phyloP scores from a whole-genome alignment of 345 rosid species.

The Hirschfeldia incana region DNA sequence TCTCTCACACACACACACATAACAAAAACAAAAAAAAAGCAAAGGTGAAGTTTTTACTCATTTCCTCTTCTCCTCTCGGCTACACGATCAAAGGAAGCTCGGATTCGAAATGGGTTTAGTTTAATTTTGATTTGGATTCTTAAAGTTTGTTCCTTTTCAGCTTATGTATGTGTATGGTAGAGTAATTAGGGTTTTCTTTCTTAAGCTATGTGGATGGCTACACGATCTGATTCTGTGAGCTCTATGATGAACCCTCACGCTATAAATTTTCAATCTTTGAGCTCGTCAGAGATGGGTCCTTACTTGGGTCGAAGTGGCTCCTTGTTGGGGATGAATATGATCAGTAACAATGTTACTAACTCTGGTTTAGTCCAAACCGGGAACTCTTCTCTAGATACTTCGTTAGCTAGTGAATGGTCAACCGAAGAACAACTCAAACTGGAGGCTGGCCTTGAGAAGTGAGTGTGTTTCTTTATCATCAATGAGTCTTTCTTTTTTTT shows the following conservation, averaged over 20 bases:
- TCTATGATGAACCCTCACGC: background rate
- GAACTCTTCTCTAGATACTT: constrained; percentile 58
- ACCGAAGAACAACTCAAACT: constrained; percentile 66
- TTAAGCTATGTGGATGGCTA: constrained; percentile 53
- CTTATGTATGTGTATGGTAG: constrained; percentile 2
- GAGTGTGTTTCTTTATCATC: constrained; percentile 18
- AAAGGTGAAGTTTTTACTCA: constrained; percentile 11
- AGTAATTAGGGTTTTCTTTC: constrained; percentile 2
- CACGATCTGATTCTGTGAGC: constrained; percentile 28
- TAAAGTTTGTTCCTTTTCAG: constrained; percentile 6
- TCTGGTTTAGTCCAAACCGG: constrained; percentile 43
- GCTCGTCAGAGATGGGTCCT: constrained; percentile 50
- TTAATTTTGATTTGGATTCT: background rate
- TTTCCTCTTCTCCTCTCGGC: background rate
- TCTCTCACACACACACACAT: background rate
- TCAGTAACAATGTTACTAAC: constrained; percentile 29
- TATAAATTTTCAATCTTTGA: constrained; percentile 54
- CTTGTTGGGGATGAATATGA: constrained; percentile 33
- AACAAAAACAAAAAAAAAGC: background rate
- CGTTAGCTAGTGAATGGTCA: constrained; percentile 82
- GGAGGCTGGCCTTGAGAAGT: constrained; percentile 75
- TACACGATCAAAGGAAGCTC: background rate
- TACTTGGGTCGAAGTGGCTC: constrained; percentile 39
- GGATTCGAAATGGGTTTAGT: background rate
- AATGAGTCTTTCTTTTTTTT: background rate